Base-by-base conservation (phyloP, 2,329 filamentous ascomycete species). In the Aspergillus tanneri region DNA sequence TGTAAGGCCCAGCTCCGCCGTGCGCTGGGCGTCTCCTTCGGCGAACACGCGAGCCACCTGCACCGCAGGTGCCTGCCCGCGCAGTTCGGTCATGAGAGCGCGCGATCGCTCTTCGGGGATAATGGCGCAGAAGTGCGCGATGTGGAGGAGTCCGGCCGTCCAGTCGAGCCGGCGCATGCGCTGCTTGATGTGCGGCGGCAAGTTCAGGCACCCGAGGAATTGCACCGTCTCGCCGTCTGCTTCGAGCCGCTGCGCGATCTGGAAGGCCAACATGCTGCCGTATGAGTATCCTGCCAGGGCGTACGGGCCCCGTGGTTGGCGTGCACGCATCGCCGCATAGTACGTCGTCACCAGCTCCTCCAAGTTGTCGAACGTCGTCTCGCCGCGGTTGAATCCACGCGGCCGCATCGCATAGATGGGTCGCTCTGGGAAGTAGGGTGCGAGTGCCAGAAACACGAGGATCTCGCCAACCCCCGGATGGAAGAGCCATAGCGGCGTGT, bases 241-340 rank as follows among this genome's bases (percentile, higher is more conserved):
- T 40, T 79, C 70, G 8, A 81, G 66, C 2, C 52, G 24, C 59
- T 81, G 81, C 10, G 70, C 65, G 0, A 76, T 59, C 56, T 81
- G 78, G 48, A 80, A 82, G 0, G 76, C 74, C 0, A 80, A 48
- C 58, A 77, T 77, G 0, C 66, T 54, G 2, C 79, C 78, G 54
- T 74, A 80, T 4, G 67, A 74, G 55, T 81, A 81, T 0, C 79
- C 78, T 0, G 74, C 73, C 1, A 82, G 57, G 0, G 74, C 74
- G 52, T 82, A 82, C 0, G 78, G 78, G 0, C 79, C 77, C 0
- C 60, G 11, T 0, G 77, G 76, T 48, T 82, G 78, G 1, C 47
- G 49, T 3, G 46, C 19, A n/a, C 67, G 67, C 28, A 82, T 72
- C 0, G 70, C 68, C 0, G 43, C 28, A 8, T 62, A 50, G 56